Base-by-base conservation (phyloP, 352 stramenopile species). In the Pythium vanterpoolii region DNA sequence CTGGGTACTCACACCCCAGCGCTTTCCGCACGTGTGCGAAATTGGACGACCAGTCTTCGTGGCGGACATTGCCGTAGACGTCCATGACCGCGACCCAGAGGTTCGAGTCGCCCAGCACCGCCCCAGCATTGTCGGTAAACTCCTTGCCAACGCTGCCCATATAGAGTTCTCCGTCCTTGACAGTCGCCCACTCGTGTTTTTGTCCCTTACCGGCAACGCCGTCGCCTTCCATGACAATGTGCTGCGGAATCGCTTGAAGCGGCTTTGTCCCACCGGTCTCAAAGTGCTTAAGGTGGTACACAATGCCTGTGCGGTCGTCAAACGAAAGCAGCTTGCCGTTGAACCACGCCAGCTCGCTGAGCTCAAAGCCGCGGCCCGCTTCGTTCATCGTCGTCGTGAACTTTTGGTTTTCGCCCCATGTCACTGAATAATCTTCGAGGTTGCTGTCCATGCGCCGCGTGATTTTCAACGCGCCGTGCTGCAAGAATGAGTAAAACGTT, bases 121-220 rank as follows among this genome's bases (percentile, higher is more conserved):
- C 83, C 50, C 96, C 96, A 68, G 96, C 83, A 50, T 85, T 84
- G 62, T 94, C 83, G 0, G 90, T 98, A 66, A 93, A 98, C 71
- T 98, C 93, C 73, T 98, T 98, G 57, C 94, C 94, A 16, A 98
- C 92, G 56, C 84, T 98, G 42, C 97, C 97, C 73, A 99, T 96
- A 60, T 96, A 97, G n/a, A 99, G 77, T 71, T 98, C 89, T 33
- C 84, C 94, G 74, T 99, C 93, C 74, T 99, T 99, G 56, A 99
- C 94, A 0, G 97, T 99, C 4, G 96, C 92, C 97, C 97, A 99
- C 78, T 99, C 97, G 75, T 95, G 97, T 72, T 99, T 99, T 86
- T 99, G 98, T 16, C 97, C 97, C 78, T 99, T 99, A 51, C 96
- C 88, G 13, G 92, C 93, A 27, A 97, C 70, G 7, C 97, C 97